Base-by-base conservation (phyloP, 495 filamentous ascomycete species). In the Sporormia fimetaria region DNA sequence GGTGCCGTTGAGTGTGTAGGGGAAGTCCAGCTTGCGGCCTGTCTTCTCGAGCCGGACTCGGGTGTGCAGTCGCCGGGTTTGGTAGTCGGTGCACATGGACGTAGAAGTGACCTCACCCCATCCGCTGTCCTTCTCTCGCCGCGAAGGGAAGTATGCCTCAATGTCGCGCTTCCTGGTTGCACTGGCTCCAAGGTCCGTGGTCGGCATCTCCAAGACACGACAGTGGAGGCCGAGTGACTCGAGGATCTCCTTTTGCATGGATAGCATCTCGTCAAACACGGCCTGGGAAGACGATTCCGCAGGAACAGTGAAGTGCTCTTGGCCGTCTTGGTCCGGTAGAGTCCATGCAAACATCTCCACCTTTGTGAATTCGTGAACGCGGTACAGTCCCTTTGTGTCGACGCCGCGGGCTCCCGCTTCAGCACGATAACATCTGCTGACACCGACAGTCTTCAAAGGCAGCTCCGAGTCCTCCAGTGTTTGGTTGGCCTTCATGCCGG, bases 311-410 rank as follows among this genome's bases (percentile, higher is more conserved):
- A 57, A 55, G 26, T 42, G 25, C 22, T 47, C 49, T 6, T 45
- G 8, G 1, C 27, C 38, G 29, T 25, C 17, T 21, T 47, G 37
- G 17, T 66, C 66, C 7, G 78, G 75, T 0, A 63, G 30, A 4
- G 75, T 75, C 88, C 88, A 98, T 0, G 77, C 83, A 57, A 98
- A 98, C 66, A 98, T 76, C 58, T 98, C 90, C 1, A 96, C 88
- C 56, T 98, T 98, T 26, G 86, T 93, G 63, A 98, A 98, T 59
- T 98, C 90, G 65, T 96, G 90, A n/a, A 98, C 90, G 9, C 90
- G 79, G 63, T 96, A 98, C 5, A 98, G 69, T 6, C 90, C 90
- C 63, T 95, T 95, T 6, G 83, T 92, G 27, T 93, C 84, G 16
- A 75, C 75, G 22, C 90, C 90, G 14, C 90, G 69, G 4, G 83